phyloP scores from a whole-genome alignment of 2,329 filamentous ascomycete species.

The Thelonectria rubi region DNA sequence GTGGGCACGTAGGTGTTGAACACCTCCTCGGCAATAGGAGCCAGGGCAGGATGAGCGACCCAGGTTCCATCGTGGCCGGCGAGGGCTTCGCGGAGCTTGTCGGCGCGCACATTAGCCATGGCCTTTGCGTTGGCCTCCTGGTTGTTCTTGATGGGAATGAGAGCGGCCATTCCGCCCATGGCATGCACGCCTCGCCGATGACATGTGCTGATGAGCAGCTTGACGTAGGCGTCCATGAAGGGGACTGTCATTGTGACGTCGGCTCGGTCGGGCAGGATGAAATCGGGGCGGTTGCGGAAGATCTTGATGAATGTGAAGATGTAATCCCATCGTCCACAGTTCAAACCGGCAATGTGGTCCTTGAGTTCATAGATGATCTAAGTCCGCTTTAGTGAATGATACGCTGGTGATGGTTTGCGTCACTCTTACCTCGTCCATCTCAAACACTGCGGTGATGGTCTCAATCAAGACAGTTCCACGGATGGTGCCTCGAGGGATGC shows the following conservation, averaged over 20 bases:
- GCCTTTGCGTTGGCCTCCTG: constrained; percentile 88
- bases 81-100: constrained; percentile 94
- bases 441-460: constrained; percentile 95
- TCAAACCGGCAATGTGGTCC: constrained; percentile 93
- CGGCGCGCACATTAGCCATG: constrained; percentile 90
- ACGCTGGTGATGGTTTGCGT: neutral
- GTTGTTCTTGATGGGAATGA: constrained; percentile 98
- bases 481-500: constrained; percentile 89
- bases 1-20: constrained; percentile 99
- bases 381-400: neutral
- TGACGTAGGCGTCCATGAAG: constrained; percentile 97
- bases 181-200: constrained; percentile 95
- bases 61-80: constrained; percentile 96
- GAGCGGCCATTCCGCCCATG: constrained; percentile 98
- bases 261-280: constrained; percentile 90
- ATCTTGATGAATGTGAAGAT: constrained; percentile 99
- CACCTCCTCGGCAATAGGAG: constrained; percentile 84
- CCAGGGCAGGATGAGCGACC: constrained; percentile 95
- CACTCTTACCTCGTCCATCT: constrained; percentile 78
- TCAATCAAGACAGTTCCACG: constrained; percentile 95
- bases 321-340: constrained; percentile 99
- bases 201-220: constrained; percentile 97
- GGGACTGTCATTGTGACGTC: constrained; percentile 96
- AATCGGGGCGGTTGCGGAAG: constrained; percentile 92
- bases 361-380: constrained; percentile 98